phyloP scores from a whole-genome alignment of 2,329 filamentous ascomycete species.

The Bipolaris victoriae region DNA sequence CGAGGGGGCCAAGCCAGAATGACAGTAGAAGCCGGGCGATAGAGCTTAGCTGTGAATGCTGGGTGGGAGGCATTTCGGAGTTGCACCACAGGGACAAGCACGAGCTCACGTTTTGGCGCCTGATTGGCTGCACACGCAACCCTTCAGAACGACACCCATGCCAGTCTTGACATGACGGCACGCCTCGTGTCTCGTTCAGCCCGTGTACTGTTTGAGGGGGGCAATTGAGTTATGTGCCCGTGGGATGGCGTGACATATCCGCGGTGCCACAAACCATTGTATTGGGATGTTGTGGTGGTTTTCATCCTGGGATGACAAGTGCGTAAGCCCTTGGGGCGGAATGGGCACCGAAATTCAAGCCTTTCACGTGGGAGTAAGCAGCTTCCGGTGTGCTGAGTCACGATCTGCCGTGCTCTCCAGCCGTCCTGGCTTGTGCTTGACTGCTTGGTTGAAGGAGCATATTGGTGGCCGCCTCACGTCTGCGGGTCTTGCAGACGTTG shows the following conservation, averaged over 20 bases:
- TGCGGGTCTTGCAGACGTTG: not conserved
- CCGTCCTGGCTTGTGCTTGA: conserved; percentile 3
- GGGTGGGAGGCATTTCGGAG: conserved; percentile 16
- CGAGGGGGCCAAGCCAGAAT: conserved; percentile 12
- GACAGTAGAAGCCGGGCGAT: conserved; percentile 12
- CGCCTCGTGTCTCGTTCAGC: conserved; percentile 14
- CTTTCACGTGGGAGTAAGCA: conserved; percentile 11
- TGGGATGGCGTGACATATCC: conserved; percentile 1
- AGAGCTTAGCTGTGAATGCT: conserved; percentile 25
- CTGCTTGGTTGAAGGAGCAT: not conserved
- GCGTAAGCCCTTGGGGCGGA: not conserved
- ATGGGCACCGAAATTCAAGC: conserved; percentile 2
- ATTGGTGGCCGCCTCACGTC: conserved; percentile 9
- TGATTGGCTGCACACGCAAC: conserved; percentile 18
- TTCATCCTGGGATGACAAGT: conserved; percentile 12
- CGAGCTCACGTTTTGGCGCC: conserved; percentile 24
- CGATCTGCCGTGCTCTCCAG: not conserved
- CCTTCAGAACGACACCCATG: conserved; percentile 19
- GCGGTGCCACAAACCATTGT: conserved; percentile 22
- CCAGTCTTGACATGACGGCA: conserved; percentile 14
- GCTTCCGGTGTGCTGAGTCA: conserved; percentile 1
- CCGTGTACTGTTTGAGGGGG: conserved; percentile 5
- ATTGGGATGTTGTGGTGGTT: conserved; percentile 15
- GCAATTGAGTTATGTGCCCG: conserved; percentile 11
- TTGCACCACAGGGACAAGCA: conserved; percentile 24